Base-by-base conservation (phyloP, 192 early-diverging fungal species). In the Coemansia sp. region DNA sequence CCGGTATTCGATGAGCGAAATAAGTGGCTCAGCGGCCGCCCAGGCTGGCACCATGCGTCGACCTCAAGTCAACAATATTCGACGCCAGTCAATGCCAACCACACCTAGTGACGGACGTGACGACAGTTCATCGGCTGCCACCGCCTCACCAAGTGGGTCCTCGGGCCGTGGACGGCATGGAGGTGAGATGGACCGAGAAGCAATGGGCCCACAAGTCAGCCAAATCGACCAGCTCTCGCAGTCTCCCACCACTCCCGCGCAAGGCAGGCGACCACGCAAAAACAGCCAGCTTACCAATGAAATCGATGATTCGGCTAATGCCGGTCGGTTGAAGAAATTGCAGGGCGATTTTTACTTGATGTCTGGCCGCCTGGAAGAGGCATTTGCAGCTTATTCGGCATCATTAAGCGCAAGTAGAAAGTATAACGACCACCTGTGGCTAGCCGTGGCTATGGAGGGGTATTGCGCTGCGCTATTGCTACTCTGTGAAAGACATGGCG, bases 311-410 rank as follows among this genome's bases (percentile, higher is more conserved):
- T 36, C 61, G 1, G 66, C 72, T 14, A 64, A 68, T 44, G 56
- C 57, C 35, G 77, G 77, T 10, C 77, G 81, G 19, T 46, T 82
- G 57, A 81, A 81, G 48, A 85, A 85, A 46, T 54, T 85, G 37
- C 79, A 75, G 31, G 84, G 75, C 62, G 84, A 85, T 17, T 59
- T 81, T 48, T 73, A 67, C 36, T 62, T 85, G 45, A 73, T 82
- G 76, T 68, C 70, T 1, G 84, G 84, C 7, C 73, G 73, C 11
- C 63, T 75, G 8, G 24, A 65, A 35, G 84, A 85, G 59, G 75
- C 84, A 24, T 69, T 81, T 63, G 66, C 65, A 0, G 71, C 75
- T 5, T 85, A 81, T 36, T 41, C 84, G 11, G 44, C 72, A 16
- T 78, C 68, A 1, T 67, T 75, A 17, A 72, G 79, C 53, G 68